phyloP scores from a whole-genome alignment of 768 basidiomycete species.

The Clathrus columnatus region DNA sequence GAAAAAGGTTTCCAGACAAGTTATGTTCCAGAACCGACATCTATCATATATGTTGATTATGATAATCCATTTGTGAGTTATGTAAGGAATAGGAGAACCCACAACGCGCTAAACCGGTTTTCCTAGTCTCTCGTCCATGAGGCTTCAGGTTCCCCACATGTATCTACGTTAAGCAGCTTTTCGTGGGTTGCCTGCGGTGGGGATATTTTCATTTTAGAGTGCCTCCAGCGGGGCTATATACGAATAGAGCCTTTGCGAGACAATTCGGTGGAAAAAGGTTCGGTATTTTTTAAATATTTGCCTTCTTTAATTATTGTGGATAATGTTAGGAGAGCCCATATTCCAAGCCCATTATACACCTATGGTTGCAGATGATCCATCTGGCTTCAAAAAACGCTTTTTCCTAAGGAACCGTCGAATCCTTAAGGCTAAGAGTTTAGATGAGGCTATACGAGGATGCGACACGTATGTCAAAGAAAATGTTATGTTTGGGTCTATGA shows the following conservation, averaged over 20 bases:
- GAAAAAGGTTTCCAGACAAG: conserved; percentile 18
- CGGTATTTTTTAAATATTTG: background rate
- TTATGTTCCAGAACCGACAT: conserved; percentile 45
- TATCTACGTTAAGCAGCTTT: conserved; percentile 43
- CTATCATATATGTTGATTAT: conserved; percentile 67
- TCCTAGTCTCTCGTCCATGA: conserved; percentile 32
- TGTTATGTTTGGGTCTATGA: conserved; percentile 41
- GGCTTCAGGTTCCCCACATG: conserved; percentile 39
- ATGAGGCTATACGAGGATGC: conserved; percentile 55
- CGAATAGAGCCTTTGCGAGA: conserved; percentile 43
- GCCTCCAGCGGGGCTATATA: conserved; percentile 60
- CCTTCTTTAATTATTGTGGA: background rate
- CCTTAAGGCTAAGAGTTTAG: conserved; percentile 44
- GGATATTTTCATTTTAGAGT: conserved; percentile 64
- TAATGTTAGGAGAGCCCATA: conserved; percentile 16
- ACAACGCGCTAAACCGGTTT: background rate
- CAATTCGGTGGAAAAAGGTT: conserved; percentile 24
- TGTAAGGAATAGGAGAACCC: background rate
- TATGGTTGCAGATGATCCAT: conserved; percentile 20
- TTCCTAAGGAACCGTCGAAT: conserved; percentile 46
- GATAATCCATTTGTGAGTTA: conserved; percentile 53
- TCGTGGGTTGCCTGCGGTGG: conserved; percentile 79
- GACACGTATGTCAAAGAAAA: conserved; percentile 57
- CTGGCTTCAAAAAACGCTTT: conserved; percentile 33
- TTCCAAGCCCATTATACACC: conserved; percentile 51